Conservation (phyloP, 805 yeast species). For the Zygosaccharomyces rouxii region DNA sequence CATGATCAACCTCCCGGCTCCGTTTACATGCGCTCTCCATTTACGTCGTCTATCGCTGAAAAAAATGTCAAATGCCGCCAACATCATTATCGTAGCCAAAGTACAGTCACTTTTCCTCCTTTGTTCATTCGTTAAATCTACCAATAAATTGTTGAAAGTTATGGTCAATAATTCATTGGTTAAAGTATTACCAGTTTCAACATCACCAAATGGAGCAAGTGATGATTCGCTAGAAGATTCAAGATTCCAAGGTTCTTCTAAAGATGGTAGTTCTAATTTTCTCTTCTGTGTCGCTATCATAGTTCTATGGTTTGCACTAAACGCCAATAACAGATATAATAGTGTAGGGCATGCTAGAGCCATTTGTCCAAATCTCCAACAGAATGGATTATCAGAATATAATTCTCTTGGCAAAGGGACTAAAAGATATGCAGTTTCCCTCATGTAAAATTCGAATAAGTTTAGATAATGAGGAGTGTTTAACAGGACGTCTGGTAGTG, state of each 20-base stretch:
- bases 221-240: not conserved
- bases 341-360: constrained; percentile 54
- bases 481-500: constrained; percentile 56
- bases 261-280: not conserved
- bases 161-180: constrained; percentile 51
- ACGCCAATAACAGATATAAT: constrained; percentile 51
- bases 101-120: constrained; percentile 64
- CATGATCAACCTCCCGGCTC: constrained; percentile 59
- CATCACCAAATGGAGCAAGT: not conserved
- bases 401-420: constrained; percentile 61
- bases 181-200: constrained; percentile 30
- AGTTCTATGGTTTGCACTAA: constrained; percentile 42
- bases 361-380: constrained; percentile 58
- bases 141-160: constrained; percentile 54
- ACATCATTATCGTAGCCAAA: constrained; percentile 54
- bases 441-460: constrained; percentile 57
- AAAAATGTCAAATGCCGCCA: constrained; percentile 56
- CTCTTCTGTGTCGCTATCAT: constrained; percentile 14
- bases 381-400: constrained; percentile 62
- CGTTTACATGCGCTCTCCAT: constrained; percentile 63
- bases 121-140: constrained; percentile 44
- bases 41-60: constrained; percentile 41
- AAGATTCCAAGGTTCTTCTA: not conserved
- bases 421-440: constrained; percentile 53
- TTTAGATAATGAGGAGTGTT: constrained; percentile 58